phyloP scores from a whole-genome alignment of 345 rosid genomes.

The Corymbia maculata region DNA sequence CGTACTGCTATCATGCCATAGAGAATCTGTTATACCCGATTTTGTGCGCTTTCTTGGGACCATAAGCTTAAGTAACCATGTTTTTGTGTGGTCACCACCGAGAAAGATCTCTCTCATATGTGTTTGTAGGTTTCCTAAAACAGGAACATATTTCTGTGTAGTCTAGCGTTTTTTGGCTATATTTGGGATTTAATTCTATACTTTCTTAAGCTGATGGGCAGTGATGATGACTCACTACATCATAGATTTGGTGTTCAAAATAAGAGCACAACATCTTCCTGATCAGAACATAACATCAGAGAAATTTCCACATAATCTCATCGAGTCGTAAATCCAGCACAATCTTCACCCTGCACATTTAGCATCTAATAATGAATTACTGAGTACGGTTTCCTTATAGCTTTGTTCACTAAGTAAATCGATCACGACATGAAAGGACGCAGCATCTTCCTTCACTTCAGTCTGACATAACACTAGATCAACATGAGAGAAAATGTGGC shows the following conservation, averaged over 20 bases:
- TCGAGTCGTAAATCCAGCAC: not conserved
- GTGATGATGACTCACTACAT: not conserved
- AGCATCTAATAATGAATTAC: not conserved
- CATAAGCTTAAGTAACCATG: not conserved
- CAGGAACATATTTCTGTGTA: not conserved
- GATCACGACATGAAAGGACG: rapidly evolving
- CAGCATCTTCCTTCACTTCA: not conserved
- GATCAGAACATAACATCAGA: not conserved
- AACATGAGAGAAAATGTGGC: not conserved
- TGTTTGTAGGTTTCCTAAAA: not conserved
- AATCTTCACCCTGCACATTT: not conserved
- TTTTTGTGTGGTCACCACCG: not conserved
- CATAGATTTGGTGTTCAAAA: not conserved
- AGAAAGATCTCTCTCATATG: not conserved
- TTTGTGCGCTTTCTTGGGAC: not conserved
- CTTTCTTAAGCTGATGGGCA: not conserved
- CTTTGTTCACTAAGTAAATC: not conserved
- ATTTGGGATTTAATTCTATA: not conserved
- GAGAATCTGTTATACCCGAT: not conserved
- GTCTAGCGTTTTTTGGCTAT: not conserved
- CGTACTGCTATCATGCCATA: not conserved
- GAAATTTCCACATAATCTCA: not conserved
- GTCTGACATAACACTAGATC: not conserved
- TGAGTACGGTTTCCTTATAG: not conserved
- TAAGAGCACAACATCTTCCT: not conserved